Evolutionary conservation across 1,284 basidiomycete genomes (phyloP).

Genomic region (Neolentinus lepideus): DNA sequence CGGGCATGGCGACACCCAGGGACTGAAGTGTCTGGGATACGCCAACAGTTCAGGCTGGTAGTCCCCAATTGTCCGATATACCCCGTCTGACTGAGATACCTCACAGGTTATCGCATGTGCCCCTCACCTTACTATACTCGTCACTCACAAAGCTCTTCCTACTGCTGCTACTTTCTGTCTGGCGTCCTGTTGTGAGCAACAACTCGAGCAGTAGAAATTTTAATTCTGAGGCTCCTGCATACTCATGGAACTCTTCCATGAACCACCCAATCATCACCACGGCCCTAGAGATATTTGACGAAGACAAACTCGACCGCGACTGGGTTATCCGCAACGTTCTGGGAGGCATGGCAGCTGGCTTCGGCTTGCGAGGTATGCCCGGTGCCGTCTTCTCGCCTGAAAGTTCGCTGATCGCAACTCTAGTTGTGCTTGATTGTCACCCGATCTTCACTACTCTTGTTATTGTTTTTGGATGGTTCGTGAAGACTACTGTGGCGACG

Average conservation of each 20-base stretch:
- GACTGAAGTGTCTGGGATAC: slow-evolving; percentile 38
- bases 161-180: slow-evolving; percentile 77
- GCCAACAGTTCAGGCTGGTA: slow-evolving; percentile 50
- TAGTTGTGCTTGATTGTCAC: slow-evolving; percentile 71
- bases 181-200: slow-evolving; percentile 45
- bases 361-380: slow-evolving; percentile 50
- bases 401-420: slow-evolving; percentile 15
- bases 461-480: slow-evolving; percentile 71
- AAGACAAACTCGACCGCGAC: slow-evolving; percentile 67
- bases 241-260: slow-evolving; percentile 6
- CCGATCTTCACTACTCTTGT: slow-evolving; percentile 74
- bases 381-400: neutral
- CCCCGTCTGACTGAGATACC: neutral
- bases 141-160: slow-evolving; percentile 84
- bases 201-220: neutral
- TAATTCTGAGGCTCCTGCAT: slow-evolving; percentile 13
- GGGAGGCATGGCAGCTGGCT: slow-evolving; percentile 79
- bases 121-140: slow-evolving; percentile 79
- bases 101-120: slow-evolving; percentile 62
- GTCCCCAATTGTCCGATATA: slow-evolving; percentile 5
- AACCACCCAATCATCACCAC: slow-evolving; percentile 23
- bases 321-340: slow-evolving; percentile 83
- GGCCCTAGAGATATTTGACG: slow-evolving; percentile 48
- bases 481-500: slow-evolving; percentile 57
- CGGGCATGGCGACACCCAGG: neutral